These are phyloP conservation scores for Phialocephala subalpina DNA, from an alignment of 2,329 filamentous ascomycete genomes.

Conservation along the genomic window DNA sequence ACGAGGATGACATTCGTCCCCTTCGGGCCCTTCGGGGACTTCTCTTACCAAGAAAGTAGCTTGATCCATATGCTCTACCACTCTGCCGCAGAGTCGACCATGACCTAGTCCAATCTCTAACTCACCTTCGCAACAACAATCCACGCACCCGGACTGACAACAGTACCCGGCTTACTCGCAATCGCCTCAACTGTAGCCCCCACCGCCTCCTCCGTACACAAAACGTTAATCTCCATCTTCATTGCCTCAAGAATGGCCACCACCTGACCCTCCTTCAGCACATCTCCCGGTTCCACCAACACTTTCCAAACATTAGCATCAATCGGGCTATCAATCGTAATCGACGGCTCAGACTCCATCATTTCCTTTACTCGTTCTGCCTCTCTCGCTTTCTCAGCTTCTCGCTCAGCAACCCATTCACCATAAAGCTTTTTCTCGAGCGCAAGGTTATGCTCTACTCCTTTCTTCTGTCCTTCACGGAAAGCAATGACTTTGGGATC, in stretches of 20 bases:
- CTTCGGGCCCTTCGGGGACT: no score
- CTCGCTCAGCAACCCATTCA: constrained; percentile 43
- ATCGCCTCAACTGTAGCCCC: constrained; percentile 48
- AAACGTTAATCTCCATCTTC: constrained; percentile 62
- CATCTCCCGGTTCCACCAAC: constrained; percentile 36
- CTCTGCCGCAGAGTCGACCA: no score
- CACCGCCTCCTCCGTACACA: constrained; percentile 38
- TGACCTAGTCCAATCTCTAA: not conserved
- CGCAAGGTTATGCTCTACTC: constrained; percentile 33
- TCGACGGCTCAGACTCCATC: constrained; percentile 36
- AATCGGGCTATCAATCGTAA: constrained; percentile 45
- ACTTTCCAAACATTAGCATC: constrained; percentile 64
- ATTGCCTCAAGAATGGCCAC: constrained; percentile 61
- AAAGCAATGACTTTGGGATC: constrained; percentile 32
- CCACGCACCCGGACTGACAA: constrained; percentile 44
- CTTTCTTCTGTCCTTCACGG: constrained; percentile 24
- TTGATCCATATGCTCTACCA: no score
- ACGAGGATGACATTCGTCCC: no score
- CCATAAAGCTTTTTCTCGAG: constrained; percentile 42
- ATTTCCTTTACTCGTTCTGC: constrained; percentile 28
- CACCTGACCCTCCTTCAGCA: constrained; percentile 48
- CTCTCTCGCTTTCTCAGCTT: constrained; percentile 30
- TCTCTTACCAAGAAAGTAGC: no score
- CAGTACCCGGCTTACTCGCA: constrained; percentile 48
- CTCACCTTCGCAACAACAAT: constrained; percentile 33